Conservation (phyloP, 768 basidiomycete species). For the Tremella fuciformis region DNA sequence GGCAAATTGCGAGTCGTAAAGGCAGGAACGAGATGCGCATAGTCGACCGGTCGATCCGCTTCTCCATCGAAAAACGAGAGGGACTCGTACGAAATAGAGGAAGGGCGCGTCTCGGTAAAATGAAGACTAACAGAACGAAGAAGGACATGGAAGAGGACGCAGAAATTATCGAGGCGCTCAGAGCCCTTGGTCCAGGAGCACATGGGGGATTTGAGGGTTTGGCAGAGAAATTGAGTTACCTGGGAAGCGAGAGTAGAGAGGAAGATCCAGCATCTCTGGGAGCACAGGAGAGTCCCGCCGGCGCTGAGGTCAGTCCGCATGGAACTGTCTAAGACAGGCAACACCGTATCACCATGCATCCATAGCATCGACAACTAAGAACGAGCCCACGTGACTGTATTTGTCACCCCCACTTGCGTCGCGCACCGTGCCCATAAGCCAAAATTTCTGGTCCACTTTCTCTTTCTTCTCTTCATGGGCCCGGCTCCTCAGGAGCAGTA, state of each 20-base stretch:
- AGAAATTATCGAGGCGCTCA: slow-evolving; percentile 25
- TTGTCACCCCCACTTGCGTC: too few relatives aligned
- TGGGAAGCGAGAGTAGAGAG: too few relatives aligned
- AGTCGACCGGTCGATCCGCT: neutral
- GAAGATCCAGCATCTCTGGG: too few relatives aligned
- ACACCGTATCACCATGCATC: too few relatives aligned
- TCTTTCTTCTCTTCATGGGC: slow-evolving; percentile 36
- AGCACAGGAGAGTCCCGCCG: too few relatives aligned
- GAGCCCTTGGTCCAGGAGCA: slow-evolving; percentile 31
- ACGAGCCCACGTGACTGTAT: too few relatives aligned
- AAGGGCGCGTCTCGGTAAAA: neutral
- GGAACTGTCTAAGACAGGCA: too few relatives aligned
- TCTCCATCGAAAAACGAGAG: neutral
- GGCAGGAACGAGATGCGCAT: neutral
- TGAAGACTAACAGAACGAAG: slow-evolving; percentile 5
- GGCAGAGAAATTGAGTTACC: slow-evolving; percentile 13
- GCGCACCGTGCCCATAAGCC: neutral
- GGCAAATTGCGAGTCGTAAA: neutral
- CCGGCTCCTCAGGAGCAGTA: slow-evolving; percentile 24
- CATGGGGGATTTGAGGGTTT: slow-evolving; percentile 42
- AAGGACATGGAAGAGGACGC: slow-evolving; percentile 26
- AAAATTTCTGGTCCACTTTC: slow-evolving; percentile 12
- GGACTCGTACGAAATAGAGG: neutral
- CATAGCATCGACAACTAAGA: too few relatives aligned
- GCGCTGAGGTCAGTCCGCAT: too few relatives aligned